Evolutionary conservation across 352 stramenopile species (phyloP).

Genomic region (Globisporangium viniferum): DNA sequence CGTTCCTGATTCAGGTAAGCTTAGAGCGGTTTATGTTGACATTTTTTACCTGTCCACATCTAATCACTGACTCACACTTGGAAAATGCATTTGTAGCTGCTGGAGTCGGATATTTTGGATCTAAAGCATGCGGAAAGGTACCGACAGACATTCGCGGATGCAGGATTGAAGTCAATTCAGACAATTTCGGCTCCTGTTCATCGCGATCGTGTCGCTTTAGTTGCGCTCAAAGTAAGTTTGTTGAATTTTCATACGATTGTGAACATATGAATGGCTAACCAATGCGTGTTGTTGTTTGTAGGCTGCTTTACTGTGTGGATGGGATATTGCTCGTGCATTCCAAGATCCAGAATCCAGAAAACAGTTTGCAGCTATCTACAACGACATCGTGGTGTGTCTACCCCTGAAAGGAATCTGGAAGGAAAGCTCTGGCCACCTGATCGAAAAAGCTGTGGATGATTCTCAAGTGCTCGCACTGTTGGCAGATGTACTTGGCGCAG

Average conservation of each 20-base stretch:
- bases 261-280: not conserved
- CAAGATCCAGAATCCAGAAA: slow-evolving; percentile 23
- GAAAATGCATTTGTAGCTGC: slow-evolving; percentile 5
- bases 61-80: not conserved
- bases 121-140: not conserved
- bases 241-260: not conserved
- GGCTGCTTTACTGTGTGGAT: slow-evolving; percentile 41
- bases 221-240: slow-evolving; percentile 28
- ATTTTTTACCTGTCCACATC: not conserved
- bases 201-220: slow-evolving; percentile 9
- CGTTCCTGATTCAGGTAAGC: slow-evolving; percentile 16
- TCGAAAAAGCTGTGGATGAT: slow-evolving; percentile 33
- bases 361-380: slow-evolving; percentile 36
- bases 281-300: slow-evolving; percentile 19
- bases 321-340: slow-evolving; percentile 43
- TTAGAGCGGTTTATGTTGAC: not conserved
- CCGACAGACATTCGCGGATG: slow-evolving; percentile 14
- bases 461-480: slow-evolving; percentile 32
- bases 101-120: slow-evolving; percentile 12
- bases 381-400: slow-evolving; percentile 47
- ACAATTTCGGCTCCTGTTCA: slow-evolving; percentile 3
- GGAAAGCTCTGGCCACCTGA: slow-evolving; percentile 22
- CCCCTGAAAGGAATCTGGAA: slow-evolving; percentile 39
- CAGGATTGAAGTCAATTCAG: slow-evolving; percentile 9
- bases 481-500: slow-evolving; percentile 33